Percentiles rank a stretch among this genome's conserved stretches.
These are phyloP conservation scores for Oxyria digyna DNA, from an alignment of 148 eudicot species.

Conservation along the genomic window DNA sequence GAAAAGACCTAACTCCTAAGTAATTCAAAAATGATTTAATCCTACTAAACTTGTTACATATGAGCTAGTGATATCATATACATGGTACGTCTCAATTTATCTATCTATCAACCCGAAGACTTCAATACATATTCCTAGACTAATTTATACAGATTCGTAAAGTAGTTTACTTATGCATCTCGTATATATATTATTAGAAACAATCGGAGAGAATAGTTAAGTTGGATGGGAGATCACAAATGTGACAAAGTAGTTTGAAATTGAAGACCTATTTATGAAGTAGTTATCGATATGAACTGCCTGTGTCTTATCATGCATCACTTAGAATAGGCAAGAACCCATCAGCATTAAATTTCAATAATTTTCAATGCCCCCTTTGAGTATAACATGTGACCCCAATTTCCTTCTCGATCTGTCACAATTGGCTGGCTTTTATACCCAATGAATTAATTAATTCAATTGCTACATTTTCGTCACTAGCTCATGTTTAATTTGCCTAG, in stretches of 20 bases:
- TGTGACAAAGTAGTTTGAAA: neutral
- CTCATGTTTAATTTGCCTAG: no score
- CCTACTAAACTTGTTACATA: no score
- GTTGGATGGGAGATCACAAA: neutral
- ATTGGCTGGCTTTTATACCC: no score
- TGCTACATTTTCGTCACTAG: no score
- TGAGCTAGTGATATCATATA: no score
- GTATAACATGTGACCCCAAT: slow-evolving; percentile 9
- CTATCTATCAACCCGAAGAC: no score
- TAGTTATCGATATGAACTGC: slow-evolving; percentile 5
- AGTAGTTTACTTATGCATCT: neutral
- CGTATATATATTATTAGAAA: neutral
- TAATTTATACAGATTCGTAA: neutral
- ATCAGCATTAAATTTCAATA: slow-evolving; percentile 7
- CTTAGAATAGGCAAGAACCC: slow-evolving; percentile 2
- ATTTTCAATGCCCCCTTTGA: slow-evolving; percentile 4
- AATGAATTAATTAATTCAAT: no score
- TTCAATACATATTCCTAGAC: no score
- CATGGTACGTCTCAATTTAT: no score
- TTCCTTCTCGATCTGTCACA: slow-evolving; percentile 5
- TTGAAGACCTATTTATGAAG: neutral
- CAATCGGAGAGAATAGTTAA: neutral
- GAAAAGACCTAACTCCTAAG: no score
- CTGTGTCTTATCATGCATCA: slow-evolving; percentile 7
- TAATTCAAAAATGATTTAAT: no score